phyloP scores from a whole-genome alignment of 1,139 yeast species.

The Lodderomyces pseudojiufengensis region DNA sequence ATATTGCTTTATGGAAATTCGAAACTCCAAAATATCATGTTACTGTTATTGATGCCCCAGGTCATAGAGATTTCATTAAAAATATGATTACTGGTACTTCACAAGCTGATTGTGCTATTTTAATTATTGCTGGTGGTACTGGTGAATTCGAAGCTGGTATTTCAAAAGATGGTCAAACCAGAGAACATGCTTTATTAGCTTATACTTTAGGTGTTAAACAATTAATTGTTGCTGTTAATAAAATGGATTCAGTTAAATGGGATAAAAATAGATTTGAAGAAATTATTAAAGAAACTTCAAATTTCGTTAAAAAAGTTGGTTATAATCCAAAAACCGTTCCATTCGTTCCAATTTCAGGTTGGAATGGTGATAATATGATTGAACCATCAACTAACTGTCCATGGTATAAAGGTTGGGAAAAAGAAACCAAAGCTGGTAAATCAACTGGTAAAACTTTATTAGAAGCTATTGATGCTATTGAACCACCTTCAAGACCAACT shows the following conservation, averaged over 20 bases:
- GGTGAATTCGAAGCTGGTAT: slow-evolving; percentile 97
- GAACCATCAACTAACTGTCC: slow-evolving; percentile 79
- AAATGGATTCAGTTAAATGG: slow-evolving; percentile 92
- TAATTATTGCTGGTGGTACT: slow-evolving; percentile 86
- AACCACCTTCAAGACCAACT: slow-evolving; percentile 81
- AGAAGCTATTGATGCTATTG: slow-evolving; percentile 85
- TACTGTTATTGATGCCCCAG: slow-evolving; percentile 92
- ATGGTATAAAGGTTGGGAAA: slow-evolving; percentile 91
- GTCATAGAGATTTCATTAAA: slow-evolving; percentile 97
- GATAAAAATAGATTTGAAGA: slow-evolving; percentile 76
- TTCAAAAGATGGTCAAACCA: slow-evolving; percentile 90
- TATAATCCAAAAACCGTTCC: slow-evolving; percentile 90
- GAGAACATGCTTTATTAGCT: slow-evolving; percentile 90
- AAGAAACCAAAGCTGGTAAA: slow-evolving; percentile 79
- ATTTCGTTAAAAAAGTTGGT: slow-evolving; percentile 92
- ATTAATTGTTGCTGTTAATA: slow-evolving; percentile 87
- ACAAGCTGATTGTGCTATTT: slow-evolving; percentile 90
- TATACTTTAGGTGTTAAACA: slow-evolving; percentile 89
- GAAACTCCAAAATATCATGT: slow-evolving; percentile 93
- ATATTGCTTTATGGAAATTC: slow-evolving; percentile 93
- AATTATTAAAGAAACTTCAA: slow-evolving; percentile 78
- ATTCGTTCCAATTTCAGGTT: slow-evolving; percentile 89
- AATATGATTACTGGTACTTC: slow-evolving; percentile 92
- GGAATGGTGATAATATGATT: slow-evolving; percentile 95
- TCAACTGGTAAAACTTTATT: slow-evolving; percentile 81